Percentiles rank a stretch among this genome's conserved stretches.
Evolutionary conservation across 108 stramenopile species (phyloP).

Genomic region (Cyclotella sp.): DNA sequence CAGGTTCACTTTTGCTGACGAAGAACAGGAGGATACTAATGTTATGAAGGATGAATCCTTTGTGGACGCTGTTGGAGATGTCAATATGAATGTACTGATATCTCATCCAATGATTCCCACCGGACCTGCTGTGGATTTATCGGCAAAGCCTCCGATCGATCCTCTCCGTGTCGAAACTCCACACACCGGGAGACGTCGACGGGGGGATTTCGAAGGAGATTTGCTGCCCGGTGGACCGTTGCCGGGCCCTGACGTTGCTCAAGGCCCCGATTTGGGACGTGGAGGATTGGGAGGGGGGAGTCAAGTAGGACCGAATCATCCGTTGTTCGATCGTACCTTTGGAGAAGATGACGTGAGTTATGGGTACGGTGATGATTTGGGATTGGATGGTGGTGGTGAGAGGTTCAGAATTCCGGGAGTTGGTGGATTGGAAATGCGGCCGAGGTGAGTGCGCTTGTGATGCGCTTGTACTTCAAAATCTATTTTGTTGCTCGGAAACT

Average conservation of each 20-base stretch:
- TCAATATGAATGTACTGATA: not conserved
- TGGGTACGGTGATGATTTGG: constrained; percentile 27
- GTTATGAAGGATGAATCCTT: not conserved
- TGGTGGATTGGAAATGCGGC: constrained; percentile 72
- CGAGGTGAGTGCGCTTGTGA: constrained; percentile 35
- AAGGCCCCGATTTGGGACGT: not conserved
- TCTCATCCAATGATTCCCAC: constrained; percentile 5
- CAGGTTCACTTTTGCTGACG: constrained; percentile 18
- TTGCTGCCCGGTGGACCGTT: constrained; percentile 68
- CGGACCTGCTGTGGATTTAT: not conserved
- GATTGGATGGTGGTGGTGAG: constrained; percentile 27
- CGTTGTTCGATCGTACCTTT: constrained; percentile 63
- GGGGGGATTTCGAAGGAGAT: constrained; percentile 79
- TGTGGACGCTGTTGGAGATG: not conserved
- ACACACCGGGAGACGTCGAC: constrained; percentile 3
- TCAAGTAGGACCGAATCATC: constrained; percentile 88
- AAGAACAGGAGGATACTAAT: not conserved
- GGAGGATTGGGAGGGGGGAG: constrained; percentile 57
- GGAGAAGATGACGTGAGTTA: constrained; percentile 37
- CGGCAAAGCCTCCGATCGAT: constrained; percentile 34
- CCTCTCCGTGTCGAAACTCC: constrained; percentile 30
- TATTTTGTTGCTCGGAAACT: too few species aligned
- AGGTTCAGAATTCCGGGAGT: constrained; percentile 40
- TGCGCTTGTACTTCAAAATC: not conserved
- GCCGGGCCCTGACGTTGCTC: constrained; percentile 21